These are phyloP conservation scores for Phytopythium litorale DNA, from an alignment of 352 stramenopile species.

Conservation along the genomic window DNA sequence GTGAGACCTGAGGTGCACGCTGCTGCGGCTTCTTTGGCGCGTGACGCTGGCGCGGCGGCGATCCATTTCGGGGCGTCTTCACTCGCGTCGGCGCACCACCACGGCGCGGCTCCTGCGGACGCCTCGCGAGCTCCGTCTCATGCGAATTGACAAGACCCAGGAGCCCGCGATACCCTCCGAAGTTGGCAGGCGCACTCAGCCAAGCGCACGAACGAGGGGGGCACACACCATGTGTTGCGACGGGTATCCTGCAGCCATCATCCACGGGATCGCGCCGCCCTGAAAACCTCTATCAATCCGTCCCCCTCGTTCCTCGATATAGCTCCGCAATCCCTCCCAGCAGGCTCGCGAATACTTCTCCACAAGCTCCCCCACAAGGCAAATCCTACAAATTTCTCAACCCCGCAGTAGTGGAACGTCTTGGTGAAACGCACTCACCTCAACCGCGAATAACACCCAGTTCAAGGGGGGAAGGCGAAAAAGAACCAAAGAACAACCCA, in stretches of 20 bases:
- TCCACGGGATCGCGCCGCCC: too few species aligned
- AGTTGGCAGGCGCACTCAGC: too few species aligned
- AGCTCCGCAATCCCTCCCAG: neutral
- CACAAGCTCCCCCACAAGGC: neutral
- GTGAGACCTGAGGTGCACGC: neutral
- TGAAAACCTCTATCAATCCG: neutral
- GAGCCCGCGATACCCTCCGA: too few species aligned
- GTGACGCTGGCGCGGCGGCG: slow-evolving; percentile 1
- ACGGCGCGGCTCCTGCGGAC: neutral
- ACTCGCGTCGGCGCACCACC: neutral
- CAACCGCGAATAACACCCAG: neutral
- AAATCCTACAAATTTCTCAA: neutral
- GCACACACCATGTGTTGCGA: too few species aligned
- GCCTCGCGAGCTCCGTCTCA: neutral
- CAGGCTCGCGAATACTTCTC: neutral
- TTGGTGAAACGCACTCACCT: too few species aligned
- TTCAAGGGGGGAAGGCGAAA: slow-evolving; percentile 3
- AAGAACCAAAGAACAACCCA: slow-evolving; percentile 8
- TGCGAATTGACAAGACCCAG: neutral
- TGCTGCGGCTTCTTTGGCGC: neutral
- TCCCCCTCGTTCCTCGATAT: neutral
- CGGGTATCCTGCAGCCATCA: neutral
- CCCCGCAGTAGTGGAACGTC: neutral
- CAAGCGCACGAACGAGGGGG: neutral
- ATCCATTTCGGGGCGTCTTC: slow-evolving; percentile 1